Percentiles rank a stretch among this genome's conserved stretches.
Conservation (phyloP, 1,284 basidiomycete species). For the Heterobasidion occidentale region DNA sequence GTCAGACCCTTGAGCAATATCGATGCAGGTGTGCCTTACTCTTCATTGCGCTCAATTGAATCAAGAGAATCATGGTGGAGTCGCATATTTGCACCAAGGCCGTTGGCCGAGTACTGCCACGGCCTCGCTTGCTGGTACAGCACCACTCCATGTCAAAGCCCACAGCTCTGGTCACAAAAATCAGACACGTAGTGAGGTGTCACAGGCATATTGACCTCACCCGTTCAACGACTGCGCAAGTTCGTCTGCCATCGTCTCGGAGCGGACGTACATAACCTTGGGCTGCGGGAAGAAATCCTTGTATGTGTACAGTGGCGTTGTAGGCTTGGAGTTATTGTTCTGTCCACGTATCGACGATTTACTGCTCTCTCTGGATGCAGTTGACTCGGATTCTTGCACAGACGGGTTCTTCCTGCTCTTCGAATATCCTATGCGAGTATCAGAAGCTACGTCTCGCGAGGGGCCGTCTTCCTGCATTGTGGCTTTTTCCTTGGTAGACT, state of each 20-base stretch:
- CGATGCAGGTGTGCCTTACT: constrained; percentile 24
- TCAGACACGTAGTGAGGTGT: background rate
- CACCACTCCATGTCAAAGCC: constrained; percentile 62
- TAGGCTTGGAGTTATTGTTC: background rate
- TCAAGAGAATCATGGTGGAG: constrained; percentile 38
- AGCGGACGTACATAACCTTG: constrained; percentile 29
- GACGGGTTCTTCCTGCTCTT: background rate
- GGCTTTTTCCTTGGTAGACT: too few species aligned
- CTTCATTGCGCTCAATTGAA: constrained; percentile 49
- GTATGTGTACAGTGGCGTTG: constrained; percentile 31
- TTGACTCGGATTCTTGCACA: background rate
- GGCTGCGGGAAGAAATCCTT: constrained; percentile 28
- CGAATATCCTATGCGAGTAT: too few species aligned
- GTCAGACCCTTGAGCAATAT: background rate
- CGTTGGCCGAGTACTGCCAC: constrained; percentile 23
- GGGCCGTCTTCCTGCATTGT: too few species aligned
- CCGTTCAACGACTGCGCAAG: constrained; percentile 31
- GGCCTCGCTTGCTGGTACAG: constrained; percentile 25
- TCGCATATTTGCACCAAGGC: constrained; percentile 50
- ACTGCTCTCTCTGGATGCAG: background rate
- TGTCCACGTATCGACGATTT: background rate
- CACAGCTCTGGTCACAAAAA: constrained; percentile 30
- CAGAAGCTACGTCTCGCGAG: too few species aligned
- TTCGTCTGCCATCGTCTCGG: constrained; percentile 35
- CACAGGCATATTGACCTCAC: constrained; percentile 16